Percentiles rank a stretch among this genome's conserved stretches.
Evolutionary conservation across 306 rosid genomes (phyloP).

Genomic region (Crataegus laevigata): DNA sequence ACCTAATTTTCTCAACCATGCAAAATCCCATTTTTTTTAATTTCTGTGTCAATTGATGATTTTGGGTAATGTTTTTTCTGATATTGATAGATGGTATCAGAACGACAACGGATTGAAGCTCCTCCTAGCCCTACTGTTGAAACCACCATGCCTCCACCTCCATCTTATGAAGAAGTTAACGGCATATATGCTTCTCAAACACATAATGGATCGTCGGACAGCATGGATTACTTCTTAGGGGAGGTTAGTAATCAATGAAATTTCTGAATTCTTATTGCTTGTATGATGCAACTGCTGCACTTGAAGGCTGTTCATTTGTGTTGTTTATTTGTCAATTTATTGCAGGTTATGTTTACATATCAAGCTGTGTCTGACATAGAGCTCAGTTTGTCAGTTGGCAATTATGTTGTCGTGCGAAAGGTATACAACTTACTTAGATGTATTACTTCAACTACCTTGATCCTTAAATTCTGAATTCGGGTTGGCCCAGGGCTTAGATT

Average conservation of each 20-base stretch:
- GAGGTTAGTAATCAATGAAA: slow-evolving; percentile 46
- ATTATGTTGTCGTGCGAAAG: slow-evolving; percentile 84
- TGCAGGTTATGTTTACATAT: slow-evolving; percentile 75
- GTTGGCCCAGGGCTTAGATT: not conserved
- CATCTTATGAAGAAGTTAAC: slow-evolving; percentile 81
- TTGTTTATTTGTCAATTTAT: slow-evolving; percentile 8
- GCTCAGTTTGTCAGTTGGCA: slow-evolving; percentile 76
- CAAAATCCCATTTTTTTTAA: not conserved
- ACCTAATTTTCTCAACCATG: not conserved
- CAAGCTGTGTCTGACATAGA: slow-evolving; percentile 80
- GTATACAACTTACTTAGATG: slow-evolving; percentile 33
- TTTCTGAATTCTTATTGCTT: not conserved
- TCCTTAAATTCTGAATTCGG: not conserved
- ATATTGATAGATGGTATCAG: slow-evolving; percentile 67
- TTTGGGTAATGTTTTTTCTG: slow-evolving; percentile 11
- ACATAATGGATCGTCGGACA: slow-evolving; percentile 61
- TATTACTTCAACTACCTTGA: not conserved
- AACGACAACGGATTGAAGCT: slow-evolving; percentile 86
- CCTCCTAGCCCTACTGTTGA: slow-evolving; percentile 68
- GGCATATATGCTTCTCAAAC: slow-evolving; percentile 68
- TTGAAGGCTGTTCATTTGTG: not conserved
- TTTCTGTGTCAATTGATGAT: slow-evolving; percentile 15
- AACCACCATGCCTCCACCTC: slow-evolving; percentile 71
- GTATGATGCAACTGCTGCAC: not conserved
- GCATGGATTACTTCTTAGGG: slow-evolving; percentile 81